A percentile compares a stretch with the other conserved stretches of the same genome.
These are phyloP conservation scores for Bryopsis sp. DNA, from an alignment of 139 green algal genomes.

Conservation along the genomic window DNA sequence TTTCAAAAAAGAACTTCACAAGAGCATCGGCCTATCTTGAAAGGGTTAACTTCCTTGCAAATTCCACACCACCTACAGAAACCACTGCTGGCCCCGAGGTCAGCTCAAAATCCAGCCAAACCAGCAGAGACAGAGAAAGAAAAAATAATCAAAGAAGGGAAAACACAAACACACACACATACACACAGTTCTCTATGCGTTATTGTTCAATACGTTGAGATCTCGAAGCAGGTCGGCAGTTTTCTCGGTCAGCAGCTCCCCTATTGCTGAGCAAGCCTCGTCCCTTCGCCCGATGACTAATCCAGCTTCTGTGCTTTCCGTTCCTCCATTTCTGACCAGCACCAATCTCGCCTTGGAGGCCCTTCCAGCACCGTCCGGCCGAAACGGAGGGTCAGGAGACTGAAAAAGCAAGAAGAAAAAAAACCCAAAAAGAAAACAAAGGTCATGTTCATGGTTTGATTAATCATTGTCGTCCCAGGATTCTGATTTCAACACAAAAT, in stretches of 20 bases:
- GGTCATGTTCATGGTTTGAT: background rate
- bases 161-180: too few relatives aligned
- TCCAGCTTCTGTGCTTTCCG: slow-evolving; percentile 27
- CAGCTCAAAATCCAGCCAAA: too few relatives aligned
- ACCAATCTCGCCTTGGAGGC: slow-evolving; percentile 27
- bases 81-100: too few relatives aligned
- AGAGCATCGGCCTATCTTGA: too few relatives aligned
- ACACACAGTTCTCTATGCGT: too few relatives aligned
- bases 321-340: slow-evolving; percentile 39
- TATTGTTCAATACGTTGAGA: slow-evolving; percentile 18
- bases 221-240: slow-evolving; percentile 37
- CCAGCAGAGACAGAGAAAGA: too few relatives aligned
- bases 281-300: slow-evolving; percentile 32
- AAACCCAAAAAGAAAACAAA: too few relatives aligned
- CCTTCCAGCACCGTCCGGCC: slow-evolving; percentile 21
- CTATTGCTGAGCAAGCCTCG: slow-evolving; percentile 31
- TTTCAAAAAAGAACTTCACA: too few relatives aligned
- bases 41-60: too few relatives aligned
- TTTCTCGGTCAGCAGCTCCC: slow-evolving; percentile 36
- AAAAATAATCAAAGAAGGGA: slow-evolving; percentile 18
- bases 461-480: too few relatives aligned
- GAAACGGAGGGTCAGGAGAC: slow-evolving; percentile 38
- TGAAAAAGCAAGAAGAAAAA: slow-evolving; percentile 15
- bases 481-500: too few relatives aligned
- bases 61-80: too few relatives aligned